Base-by-base conservation (phyloP, 768 basidiomycete genomes). In the Pholiota microspora region DNA sequence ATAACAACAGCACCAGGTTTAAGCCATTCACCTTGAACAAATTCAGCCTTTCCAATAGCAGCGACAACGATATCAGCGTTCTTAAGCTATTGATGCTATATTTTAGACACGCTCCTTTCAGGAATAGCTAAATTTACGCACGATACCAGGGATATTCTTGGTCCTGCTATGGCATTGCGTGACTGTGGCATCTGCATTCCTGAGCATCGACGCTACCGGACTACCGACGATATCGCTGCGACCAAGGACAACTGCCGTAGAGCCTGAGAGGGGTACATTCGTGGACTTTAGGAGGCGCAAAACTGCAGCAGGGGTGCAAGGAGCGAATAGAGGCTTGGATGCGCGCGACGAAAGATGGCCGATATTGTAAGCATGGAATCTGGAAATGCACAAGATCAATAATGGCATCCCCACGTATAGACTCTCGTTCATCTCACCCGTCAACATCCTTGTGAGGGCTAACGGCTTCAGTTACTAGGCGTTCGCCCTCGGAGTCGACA, bases 281-380 rank as follows among this genome's bases (percentile, higher is more conserved):
- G 94, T 92, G 7, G 86, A 85, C 63, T 98, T 92, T 63, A 99
- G 78, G 42, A 99, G 84, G 57, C 85, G 84, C 63, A 98, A 90
- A 50, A 94, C 88, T 16, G 93, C 97, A 16, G 94, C 84, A 0
- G 97, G 96, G 5, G 97, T 99, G 75, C 97, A 98, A 15, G 97
- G 97, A 2, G 85, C 77, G 73, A 97, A 98, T 50, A 97, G 79
- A 27, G 97, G 97, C 2, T 81, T 82, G 4, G 92, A 85, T 31
- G 94, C 90, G 61, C 94, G 86, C 42, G 94, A 97, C 44, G 91
- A 87, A 42, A 99, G 80, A 62, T 94, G 89, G 13, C 97, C 96
- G 58, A 98, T 97, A 72, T 98, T 99, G 72, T 96, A 95, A 4
- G 96, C 94, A 74, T 98, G 94, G 79, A 99, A 99, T 24, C 96